Evolutionary conservation across 306 rosid species (phyloP), one percentile per base, ranked within the genome.

Genomic region (Urtica urens): DNA sequence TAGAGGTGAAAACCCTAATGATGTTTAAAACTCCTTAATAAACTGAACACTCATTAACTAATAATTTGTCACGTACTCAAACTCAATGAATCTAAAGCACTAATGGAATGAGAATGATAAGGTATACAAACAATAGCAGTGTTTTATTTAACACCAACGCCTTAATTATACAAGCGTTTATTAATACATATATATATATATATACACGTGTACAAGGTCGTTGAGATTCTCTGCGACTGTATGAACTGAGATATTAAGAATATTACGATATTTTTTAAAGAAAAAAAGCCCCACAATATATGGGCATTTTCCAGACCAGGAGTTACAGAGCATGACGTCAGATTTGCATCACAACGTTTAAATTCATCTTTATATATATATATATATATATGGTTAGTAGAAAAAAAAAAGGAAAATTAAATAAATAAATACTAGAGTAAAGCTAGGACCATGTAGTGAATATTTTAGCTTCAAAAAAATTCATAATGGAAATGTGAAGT

Each of bases 321-420:
- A 31, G 60, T 41, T 51, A 71, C 70, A 58, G 24, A 75, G 75
- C 76, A 56, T 78, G 86, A 82, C 72, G 63, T 70, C 70, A 75
- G 33, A 23, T 59, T 62, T 59, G 58, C 78, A 40, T 75, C 75
- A 78, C 19, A 56, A n/a, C 3, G 10, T 21, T 38, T 19, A 38
- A 3, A 4, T 5, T 8, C 3, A n/a, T 14, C 35, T 9, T 6
- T 26, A 26, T n/a, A n/a, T 31, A 31, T 31, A 31, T 31, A 31
- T 31, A 31, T 31, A 31, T 31, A 31, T 31, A 31, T 31, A 31
- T 31, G 5, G 16, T 25, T 53, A 3, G 17, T 4, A 3, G 17
- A 53, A 38, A 15, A 24, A 24, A 39, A 24, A 17, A n/a, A 55
- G 23, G 50, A 10, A 7, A 35, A 10, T 7, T 0, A 35, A 35